Base-by-base conservation (phyloP, 164 flowering plant species). In the Buxus sempervirens region DNA sequence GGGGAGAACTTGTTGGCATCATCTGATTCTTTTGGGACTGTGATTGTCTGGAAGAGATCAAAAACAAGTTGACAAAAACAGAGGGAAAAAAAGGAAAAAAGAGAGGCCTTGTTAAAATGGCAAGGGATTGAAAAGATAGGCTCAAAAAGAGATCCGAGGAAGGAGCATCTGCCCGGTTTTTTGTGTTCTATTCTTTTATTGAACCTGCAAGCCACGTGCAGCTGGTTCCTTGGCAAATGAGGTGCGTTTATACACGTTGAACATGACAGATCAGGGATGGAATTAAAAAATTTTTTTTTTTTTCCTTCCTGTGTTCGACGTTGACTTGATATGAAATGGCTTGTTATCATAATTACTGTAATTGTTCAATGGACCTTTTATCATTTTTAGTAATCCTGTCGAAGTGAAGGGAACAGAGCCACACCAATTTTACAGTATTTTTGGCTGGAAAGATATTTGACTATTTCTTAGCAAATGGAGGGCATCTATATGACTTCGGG, bases 1-100 rank as follows among this genome's bases (percentile, higher is more conserved):
- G 99, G 99, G 49, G 98, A 93, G 77, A 96, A 91, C 75, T 83
- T 96, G 57, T 75, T 93, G 81, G 99, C 96, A 20, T 92, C 99
- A 38, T 90, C 97, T n/a, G 99, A 96, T 83, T 83, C 88, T 72
- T 90, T 87, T 62, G 99, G 98, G 19, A 83, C 90, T 4, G 98
- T 96, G 20, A 96, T 96, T 69, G 93, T 96, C 48, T 96, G 99
- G 99, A 93, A 92, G 76, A 81, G 99, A 76, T 93, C 89, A 69
- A 96, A 90, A 76, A 70, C 88, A 66, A 74, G 63, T 62, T 77
- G 63, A 72, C 56, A 54, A 32, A 63, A 28, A 3, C 48, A 19
- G n/a, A n/a, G n/a, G n/a, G n/a, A 32, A 32, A 32, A 32, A 32
- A 7, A 32, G 7, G 5, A 32, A 32, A 32, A 32, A 32, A 32